phyloP scores from a whole-genome alignment of 768 basidiomycete genomes.

The Termitomyces sp. region DNA sequence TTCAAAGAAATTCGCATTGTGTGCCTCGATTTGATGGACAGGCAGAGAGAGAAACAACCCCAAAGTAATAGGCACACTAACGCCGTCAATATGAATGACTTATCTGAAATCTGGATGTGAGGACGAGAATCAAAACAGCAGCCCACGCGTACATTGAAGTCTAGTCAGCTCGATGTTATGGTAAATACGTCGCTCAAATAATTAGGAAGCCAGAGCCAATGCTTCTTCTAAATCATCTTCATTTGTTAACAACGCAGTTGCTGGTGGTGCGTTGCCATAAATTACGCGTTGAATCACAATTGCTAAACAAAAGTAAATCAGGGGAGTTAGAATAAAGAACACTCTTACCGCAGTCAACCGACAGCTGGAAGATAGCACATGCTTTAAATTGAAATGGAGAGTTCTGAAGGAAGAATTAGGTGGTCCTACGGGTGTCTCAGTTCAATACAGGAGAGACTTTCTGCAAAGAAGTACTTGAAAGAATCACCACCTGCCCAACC shows the following conservation, averaged over 20 bases:
- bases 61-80: background rate
- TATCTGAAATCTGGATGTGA: background rate
- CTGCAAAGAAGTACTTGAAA: conserved; percentile 57
- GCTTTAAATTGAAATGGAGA: conserved; percentile 78
- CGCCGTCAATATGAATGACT: background rate
- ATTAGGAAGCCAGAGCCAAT: conserved; percentile 42
- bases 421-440: conserved; percentile 39
- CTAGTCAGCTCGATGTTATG: background rate
- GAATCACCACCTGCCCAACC: conserved; percentile 83
- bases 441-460: background rate
- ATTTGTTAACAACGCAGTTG: conserved; percentile 38
- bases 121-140: background rate
- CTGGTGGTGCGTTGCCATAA: conserved; percentile 69
- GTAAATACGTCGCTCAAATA: background rate
- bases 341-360: conserved; percentile 64
- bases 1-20: background rate
- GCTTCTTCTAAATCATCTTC: conserved; percentile 77
- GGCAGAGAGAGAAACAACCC: no score
- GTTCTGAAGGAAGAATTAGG: conserved; percentile 71
- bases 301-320: conserved; percentile 30
- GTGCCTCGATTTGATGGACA: background rate
- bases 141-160: no score
- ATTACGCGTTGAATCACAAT: conserved; percentile 69
- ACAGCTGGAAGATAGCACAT: conserved; percentile 80
- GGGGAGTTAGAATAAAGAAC: background rate